Base-by-base conservation (phyloP, 140 eudicot genomes). In the Anethum foeniculum region DNA sequence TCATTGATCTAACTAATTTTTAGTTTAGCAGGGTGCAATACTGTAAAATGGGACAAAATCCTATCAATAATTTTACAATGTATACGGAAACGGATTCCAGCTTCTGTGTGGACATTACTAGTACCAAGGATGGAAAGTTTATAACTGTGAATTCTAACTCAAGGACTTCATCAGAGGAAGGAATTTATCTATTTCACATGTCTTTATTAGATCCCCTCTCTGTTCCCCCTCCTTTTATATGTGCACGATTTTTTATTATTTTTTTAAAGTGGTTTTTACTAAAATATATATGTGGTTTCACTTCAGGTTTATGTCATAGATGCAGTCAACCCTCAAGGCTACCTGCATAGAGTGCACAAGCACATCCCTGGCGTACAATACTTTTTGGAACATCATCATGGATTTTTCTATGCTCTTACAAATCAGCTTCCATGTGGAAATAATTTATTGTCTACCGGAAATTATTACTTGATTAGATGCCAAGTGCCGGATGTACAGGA, bases 111-210 rank as follows among this genome's bases (percentile, higher is more conserved):
- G 98, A 94, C 80, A 94, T 94, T 12, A 89, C 97, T 9, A 89
- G 94, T 81, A 94, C 98, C 77, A 94, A 94, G 86, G 98, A 94
- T 88, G 94, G 97, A 80, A 92, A 90, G 81, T 94, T 89, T 78
- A 82, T 94, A 75, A 88, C 97, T 14, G 95, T 94, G 79, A 94
- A 94, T 83, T 94, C 98, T 38, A 94, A 90, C 87, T 90, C 98
- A 36, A 86, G 98, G 85, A 92, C 96, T 78, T 94, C 98, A 83
- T 94, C 97, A 47, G 98, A 94, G 98, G 98, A 88, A 90, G 86
- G 90, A 83, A 84, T 90, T 81, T 78, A 84, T 73, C 80, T 80
- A 71, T 81, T 48, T 82, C 86, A 71, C 58, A 23, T 75, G 41
- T 34, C 76, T 38, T 71, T 38, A 5, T 1, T 39, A 34, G 28